Base-by-base conservation (phyloP, 257 asterid genomes). In the Craterostigma plantagineum region DNA sequence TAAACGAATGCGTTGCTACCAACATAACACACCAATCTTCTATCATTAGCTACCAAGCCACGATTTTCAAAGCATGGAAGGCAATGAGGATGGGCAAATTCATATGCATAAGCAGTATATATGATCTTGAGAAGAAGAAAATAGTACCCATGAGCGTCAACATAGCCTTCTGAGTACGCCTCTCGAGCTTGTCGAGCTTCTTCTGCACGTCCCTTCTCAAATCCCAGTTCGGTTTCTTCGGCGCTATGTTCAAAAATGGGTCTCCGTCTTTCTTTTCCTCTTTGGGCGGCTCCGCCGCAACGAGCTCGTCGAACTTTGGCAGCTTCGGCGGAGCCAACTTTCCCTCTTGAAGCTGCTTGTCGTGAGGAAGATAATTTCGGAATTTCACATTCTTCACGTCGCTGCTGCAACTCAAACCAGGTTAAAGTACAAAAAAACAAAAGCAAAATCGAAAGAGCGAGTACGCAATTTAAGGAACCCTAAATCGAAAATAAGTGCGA, bases 201-300 rank as follows among this genome's bases (percentile, higher is more conserved):
- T 75, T 90, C 58, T 83, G 98, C 45, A 82, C 92, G 67, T 90
- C 95, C 69, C 94, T 73, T 37, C 91, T 58, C 52, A 90, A 72
- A 56, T 90, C 98, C 98, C 98, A 83, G 56, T 90, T 90, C 9
- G 95, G 94, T 56, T 90, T 90, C 68, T 90, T 90, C 11, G 98
- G 98, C 45, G 91, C 98, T 62, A 90, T 83, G 64, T 79, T 84
- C 16, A 90, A 66, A 68, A 90, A 79, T 3, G 95, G 98, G 43
- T 45, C 48, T n/a, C n/a, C n/a, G 30, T 90, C 95, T 61, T 67
- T 74, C 64, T 72, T 74, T 53, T 83, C 92, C 58, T 90, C 73
- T 0, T 53, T 63, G 34, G 83, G 73, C 48, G 81, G 77, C 46
- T 65, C 75, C 27, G 55, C 62, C 23, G 69, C 33, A 14, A 33